These are phyloP conservation scores for Stellera chamaejasme DNA, from an alignment of 345 rosid genomes.

Conservation along the genomic window DNA sequence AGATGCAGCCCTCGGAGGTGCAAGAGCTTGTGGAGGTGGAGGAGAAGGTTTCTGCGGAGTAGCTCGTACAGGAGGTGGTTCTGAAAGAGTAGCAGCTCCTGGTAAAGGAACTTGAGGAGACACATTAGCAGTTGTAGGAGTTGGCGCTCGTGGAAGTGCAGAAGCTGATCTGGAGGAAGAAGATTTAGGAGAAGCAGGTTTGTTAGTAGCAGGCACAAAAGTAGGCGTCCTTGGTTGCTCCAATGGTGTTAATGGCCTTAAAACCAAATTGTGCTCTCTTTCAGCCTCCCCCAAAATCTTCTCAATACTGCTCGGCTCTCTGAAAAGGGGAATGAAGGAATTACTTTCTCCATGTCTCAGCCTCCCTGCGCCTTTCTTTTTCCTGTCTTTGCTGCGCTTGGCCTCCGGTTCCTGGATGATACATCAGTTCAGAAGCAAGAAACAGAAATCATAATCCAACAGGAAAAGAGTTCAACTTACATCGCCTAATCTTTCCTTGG, in stretches of 20 bases:
- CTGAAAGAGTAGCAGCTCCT: conserved; percentile 5
- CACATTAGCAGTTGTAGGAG: conserved; percentile 29
- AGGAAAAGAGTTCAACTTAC: conserved; percentile 31
- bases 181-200: conserved; percentile 45
- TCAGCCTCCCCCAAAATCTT: conserved; percentile 90
- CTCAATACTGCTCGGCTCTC: conserved; percentile 89
- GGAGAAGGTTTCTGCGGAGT: too few relatives aligned
- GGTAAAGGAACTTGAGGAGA: not conserved
- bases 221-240: conserved; percentile 36
- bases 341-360: conserved; percentile 57
- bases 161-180: conserved; percentile 48
- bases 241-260: conserved; percentile 64
- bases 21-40: too few relatives aligned
- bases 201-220: conserved; percentile 26
- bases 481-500: conserved; percentile 62
- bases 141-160: conserved; percentile 40
- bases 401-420: conserved; percentile 45
- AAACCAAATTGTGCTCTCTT: conserved; percentile 60
- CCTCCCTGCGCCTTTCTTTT: conserved; percentile 54
- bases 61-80: not conserved
- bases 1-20: conserved; percentile 31
- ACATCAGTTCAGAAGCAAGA: conserved; percentile 1
- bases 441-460: not conserved
- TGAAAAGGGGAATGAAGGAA: conserved; percentile 77
- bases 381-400: conserved; percentile 53